Evolutionary conservation across 257 asterid species (phyloP), one percentile per base, ranked within the genome.

Genomic region (Fraxinus cuspidata): DNA sequence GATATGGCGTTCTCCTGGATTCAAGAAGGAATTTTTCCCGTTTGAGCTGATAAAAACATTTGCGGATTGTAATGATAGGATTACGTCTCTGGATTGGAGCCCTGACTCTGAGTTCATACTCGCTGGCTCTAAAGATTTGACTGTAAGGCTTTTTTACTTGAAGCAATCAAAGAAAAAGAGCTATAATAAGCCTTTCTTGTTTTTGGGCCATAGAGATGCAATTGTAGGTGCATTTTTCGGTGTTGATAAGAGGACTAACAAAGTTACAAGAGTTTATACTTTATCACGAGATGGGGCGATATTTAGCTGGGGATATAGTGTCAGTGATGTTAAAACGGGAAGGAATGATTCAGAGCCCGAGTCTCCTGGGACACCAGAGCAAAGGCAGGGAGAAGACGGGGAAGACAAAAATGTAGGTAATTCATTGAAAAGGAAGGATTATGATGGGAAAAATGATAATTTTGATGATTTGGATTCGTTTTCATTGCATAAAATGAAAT

Each of bases 1-100:
- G 83, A 76, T 96, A 51, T 96, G 98, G 98, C 94, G 97, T 25
- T 87, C 96, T 1, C 98, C 98, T 9, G 98, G 98, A 18, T 96
- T 96, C 38, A 89, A 79, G 47, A 92, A 89, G 84, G 99, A 93
- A 21, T 93, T 96, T 75, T 96, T 90, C 83, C 98, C 99, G 1
- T 96, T 96, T 49, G 97, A 96, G 81, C 77, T 96, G 90, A 73
- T 93, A 68, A 86, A 76, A 76, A 92, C 97, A 1, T 96, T 89
- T 65, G 86, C 96, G 1, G 98, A 93, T 40, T 93, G 94, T 81
- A 90, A 93, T 78, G 98, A 90, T 81, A 82, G 77, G 32, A 80
- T 96, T 44, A 89, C 91, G 5, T 86, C 91, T 25, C 44, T 93
- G 77, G 96, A 92, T 79, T 96, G 98, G 99, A 92, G 97, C 83